Percentiles rank a stretch among this genome's conserved stretches.
phyloP scores from a whole-genome alignment of 2,329 filamentous ascomycete genomes.

The Xylariaceae sp. region DNA sequence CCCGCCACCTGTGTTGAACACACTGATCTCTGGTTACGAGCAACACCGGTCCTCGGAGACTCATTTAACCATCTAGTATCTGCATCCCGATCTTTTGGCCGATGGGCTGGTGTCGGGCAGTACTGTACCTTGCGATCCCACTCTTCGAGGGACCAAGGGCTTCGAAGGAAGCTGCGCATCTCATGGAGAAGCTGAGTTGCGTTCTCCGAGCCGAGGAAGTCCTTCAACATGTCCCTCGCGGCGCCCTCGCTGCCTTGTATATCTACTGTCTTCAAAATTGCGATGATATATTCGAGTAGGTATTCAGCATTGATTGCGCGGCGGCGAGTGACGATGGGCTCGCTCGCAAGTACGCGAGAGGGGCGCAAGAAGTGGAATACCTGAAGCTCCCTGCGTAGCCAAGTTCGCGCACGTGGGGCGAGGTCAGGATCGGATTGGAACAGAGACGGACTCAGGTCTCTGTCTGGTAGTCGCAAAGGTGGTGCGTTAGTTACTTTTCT shows the following conservation, averaged over 20 bases:
- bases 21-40: too few relatives aligned
- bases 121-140: conserved; percentile 87
- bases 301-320: conserved; percentile 75
- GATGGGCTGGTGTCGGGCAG: conserved; percentile 10
- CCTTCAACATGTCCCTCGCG: conserved; percentile 74
- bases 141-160: conserved; percentile 70
- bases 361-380: conserved; percentile 72
- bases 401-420: conserved; percentile 73
- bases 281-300: conserved; percentile 79
- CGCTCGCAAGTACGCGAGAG: conserved; percentile 21
- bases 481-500: too few relatives aligned
- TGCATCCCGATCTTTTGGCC: background rate
- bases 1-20: too few relatives aligned
- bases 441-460: conserved; percentile 65
- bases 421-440: conserved; percentile 66
- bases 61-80: too few relatives aligned
- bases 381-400: conserved; percentile 78
- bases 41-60: too few relatives aligned
- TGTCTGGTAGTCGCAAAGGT: too few relatives aligned
- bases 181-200: conserved; percentile 81
- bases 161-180: conserved; percentile 76
- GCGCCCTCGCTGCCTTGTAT: conserved; percentile 74
- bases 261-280: conserved; percentile 79
- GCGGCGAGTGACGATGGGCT: conserved; percentile 33
- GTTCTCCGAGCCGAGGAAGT: conserved; percentile 74